Conservation (phyloP, 2,329 filamentous ascomycete genomes). For the Alternaria novae-zelandiae region DNA sequence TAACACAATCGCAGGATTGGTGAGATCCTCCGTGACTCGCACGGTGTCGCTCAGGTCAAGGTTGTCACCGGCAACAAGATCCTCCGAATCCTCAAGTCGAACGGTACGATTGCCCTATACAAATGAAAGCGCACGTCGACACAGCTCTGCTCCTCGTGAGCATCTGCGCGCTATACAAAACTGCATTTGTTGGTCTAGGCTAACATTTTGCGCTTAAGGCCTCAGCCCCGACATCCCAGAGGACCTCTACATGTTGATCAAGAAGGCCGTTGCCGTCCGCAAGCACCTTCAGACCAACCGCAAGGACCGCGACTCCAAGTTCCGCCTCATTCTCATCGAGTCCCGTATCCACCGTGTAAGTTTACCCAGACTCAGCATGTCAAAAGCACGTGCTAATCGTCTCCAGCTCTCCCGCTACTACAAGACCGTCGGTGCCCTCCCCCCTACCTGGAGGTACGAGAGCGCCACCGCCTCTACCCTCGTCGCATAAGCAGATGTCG, state of each 20-base stretch:
- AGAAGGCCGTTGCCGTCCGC: conserved; percentile 92
- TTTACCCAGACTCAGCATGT: background rate
- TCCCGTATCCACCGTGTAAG: conserved; percentile 91
- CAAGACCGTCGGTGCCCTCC: conserved; percentile 86
- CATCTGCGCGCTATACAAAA: conserved; percentile 73
- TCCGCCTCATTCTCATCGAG: conserved; percentile 99
- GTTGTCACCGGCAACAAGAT: conserved; percentile 85
- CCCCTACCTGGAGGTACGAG: conserved; percentile 99
- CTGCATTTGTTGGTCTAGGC: conserved; percentile 47
- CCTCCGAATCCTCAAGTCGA: conserved; percentile 15
- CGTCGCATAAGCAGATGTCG: conserved; percentile 51
- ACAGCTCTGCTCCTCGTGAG: conserved; percentile 36
- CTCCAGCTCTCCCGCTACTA: conserved; percentile 89
- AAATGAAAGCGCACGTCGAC: conserved; percentile 51
- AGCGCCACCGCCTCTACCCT: conserved; percentile 76
- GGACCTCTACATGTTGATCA: conserved; percentile 99
- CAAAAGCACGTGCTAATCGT: background rate
- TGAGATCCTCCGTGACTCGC: conserved; percentile 96
- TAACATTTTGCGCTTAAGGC: conserved; percentile 64
- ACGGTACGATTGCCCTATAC: conserved; percentile 68
- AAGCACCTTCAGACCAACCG: conserved; percentile 99
- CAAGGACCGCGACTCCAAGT: conserved; percentile 99
- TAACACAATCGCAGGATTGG: conserved; percentile 67
- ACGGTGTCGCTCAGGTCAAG: conserved; percentile 98
- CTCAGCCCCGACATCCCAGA: conserved; percentile 98